Evolutionary conservation across 306 rosid genomes (phyloP).

Genomic region (Begonia masoniana): DNA sequence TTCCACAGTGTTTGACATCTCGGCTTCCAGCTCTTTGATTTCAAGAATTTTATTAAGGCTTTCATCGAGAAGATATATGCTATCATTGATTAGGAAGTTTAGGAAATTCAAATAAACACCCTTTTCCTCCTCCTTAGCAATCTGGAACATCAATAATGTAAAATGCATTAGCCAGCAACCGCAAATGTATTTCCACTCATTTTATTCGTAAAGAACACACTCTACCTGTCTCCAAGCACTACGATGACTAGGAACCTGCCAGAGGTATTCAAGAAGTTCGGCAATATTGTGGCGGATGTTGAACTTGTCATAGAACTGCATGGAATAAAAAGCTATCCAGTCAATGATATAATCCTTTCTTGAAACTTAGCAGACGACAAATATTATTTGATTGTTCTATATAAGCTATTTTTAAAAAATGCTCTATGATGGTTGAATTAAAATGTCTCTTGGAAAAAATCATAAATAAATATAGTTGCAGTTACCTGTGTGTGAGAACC

Average conservation of each 20-base stretch:
- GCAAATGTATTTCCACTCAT: not conserved
- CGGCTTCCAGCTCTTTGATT: conserved; percentile 92
- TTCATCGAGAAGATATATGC: conserved; percentile 93
- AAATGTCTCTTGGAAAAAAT: not conserved
- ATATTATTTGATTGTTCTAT: too few species aligned
- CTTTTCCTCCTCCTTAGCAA: conserved; percentile 98
- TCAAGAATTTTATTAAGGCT: conserved; percentile 97
- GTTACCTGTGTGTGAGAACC: conserved; percentile 96
- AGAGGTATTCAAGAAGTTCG: conserved; percentile 92
- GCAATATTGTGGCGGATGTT: conserved; percentile 98
- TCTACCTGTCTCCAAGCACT: conserved; percentile 95
- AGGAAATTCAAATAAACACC: conserved; percentile 95
- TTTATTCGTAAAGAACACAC: not conserved
- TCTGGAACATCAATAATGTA: conserved; percentile 37
- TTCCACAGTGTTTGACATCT: conserved; percentile 85
- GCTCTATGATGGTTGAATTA: not conserved
- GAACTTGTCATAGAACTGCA: conserved; percentile 95
- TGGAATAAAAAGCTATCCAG: conserved; percentile 17
- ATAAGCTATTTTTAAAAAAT: too few species aligned
- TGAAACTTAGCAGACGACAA: too few species aligned
- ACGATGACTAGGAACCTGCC: conserved; percentile 98
- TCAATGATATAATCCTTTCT: conserved; percentile 7
- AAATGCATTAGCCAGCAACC: conserved; percentile 7
- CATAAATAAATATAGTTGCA: not conserved
- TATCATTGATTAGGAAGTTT: conserved; percentile 90